A percentile compares a stretch with the other conserved stretches of the same genome.
Evolutionary conservation across 495 filamentous ascomycete genomes (phyloP).

Genomic region (Cercophora samala): DNA sequence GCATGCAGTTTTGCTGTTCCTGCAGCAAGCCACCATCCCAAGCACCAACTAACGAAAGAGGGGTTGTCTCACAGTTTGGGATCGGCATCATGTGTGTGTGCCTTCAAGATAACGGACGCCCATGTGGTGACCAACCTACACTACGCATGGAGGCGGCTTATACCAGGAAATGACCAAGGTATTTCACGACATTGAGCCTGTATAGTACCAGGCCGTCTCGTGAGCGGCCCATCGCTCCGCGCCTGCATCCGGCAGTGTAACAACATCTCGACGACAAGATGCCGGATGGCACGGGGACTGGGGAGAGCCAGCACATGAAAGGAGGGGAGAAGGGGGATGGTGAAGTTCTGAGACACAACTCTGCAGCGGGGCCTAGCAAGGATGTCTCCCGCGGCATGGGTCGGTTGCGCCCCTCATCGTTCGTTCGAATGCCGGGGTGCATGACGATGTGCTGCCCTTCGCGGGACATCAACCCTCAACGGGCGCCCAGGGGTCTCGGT

Average conservation of each 20-base stretch:
- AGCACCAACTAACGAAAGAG: background rate
- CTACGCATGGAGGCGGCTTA: background rate
- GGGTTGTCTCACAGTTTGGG: slow-evolving; percentile 11
- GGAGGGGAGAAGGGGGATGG: background rate
- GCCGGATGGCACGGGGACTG: slow-evolving; percentile 6
- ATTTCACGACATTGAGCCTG: slow-evolving; percentile 15
- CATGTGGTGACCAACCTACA: background rate
- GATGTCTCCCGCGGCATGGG: slow-evolving; percentile 12
- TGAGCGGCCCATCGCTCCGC: slow-evolving; percentile 7
- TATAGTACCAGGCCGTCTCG: slow-evolving; percentile 9
- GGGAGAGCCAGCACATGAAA: background rate
- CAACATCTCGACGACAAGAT: background rate
- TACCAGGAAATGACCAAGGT: slow-evolving; percentile 4
- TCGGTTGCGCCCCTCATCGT: slow-evolving; percentile 13
- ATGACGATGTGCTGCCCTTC: background rate
- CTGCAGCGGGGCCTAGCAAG: slow-evolving; percentile 2
- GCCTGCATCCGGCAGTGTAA: slow-evolving; percentile 12
- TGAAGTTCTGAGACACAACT: slow-evolving; percentile 13
- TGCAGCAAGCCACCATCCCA: slow-evolving; percentile 7
- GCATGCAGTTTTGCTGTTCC: background rate
- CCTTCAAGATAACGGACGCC: background rate
- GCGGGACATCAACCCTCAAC: background rate
- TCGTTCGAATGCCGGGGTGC: slow-evolving; percentile 11
- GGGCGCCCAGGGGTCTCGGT: slow-evolving; percentile 23
- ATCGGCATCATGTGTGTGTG: background rate